Percentiles rank a stretch among this genome's conserved stretches.
phyloP scores from a whole-genome alignment of 495 filamentous ascomycete genomes.

The Trichoderma erinaceum region DNA sequence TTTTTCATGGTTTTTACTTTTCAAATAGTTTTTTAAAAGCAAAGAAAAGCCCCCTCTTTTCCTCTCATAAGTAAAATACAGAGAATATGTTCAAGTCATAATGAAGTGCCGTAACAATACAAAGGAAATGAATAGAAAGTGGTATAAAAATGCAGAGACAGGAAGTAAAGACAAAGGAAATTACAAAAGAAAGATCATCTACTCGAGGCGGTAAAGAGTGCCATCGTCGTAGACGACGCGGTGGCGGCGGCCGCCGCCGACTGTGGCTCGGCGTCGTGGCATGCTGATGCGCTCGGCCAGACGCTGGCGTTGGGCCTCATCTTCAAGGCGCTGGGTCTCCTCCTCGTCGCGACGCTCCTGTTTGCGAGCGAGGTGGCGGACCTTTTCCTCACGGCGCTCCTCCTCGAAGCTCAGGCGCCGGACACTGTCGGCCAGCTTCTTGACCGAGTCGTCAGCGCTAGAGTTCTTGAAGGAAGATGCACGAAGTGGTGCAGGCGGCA shows the following conservation, averaged over 20 bases:
- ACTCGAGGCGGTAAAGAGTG: constrained; percentile 10
- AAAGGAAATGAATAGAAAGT: not conserved
- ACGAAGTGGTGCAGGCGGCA: constrained; percentile 11
- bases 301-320: constrained; percentile 14
- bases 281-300: constrained; percentile 13
- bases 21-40: not conserved
- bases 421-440: constrained; percentile 11
- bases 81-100: not conserved
- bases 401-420: constrained; percentile 12
- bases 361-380: not conserved
- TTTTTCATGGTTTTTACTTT: not conserved
- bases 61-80: not conserved
- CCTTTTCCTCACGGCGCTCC: not conserved
- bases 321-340: constrained; percentile 11
- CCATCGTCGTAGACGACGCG: constrained; percentile 16
- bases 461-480: not conserved
- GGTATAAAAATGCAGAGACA: not conserved
- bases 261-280: constrained; percentile 13
- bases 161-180: not conserved
- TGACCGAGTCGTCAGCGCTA: not conserved
- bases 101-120: not conserved
- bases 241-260: constrained; percentile 13
- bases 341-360: constrained; percentile 8
- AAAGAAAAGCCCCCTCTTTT: not conserved
- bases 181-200: not conserved